phyloP scores from a whole-genome alignment of 176 grass and related monocot species.

The Carex littledalei region DNA sequence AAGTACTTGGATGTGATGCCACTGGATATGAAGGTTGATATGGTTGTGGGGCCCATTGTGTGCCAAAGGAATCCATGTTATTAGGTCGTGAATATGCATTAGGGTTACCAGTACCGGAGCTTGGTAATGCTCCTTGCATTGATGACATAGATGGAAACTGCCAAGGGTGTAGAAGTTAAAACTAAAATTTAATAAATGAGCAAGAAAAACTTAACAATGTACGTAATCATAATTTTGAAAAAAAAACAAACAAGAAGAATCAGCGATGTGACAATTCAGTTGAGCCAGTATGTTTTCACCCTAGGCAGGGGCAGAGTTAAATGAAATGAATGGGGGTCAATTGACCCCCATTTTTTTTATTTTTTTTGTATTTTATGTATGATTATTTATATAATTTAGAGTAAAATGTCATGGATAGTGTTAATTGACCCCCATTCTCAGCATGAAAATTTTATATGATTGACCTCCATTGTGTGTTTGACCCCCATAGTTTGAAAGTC shows the following conservation, averaged over 20 bases:
- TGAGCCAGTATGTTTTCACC: not conserved
- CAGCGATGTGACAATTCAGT: not conserved
- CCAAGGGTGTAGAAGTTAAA: not conserved
- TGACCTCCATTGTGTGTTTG: too few relatives aligned
- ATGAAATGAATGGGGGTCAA: too few relatives aligned
- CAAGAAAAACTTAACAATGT: not conserved
- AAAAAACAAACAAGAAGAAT: not conserved
- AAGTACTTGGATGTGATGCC: slow-evolving; percentile 30
- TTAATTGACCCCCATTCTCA: too few relatives aligned
- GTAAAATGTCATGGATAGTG: too few relatives aligned
- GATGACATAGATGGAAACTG: slow-evolving; percentile 55
- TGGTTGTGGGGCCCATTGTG: slow-evolving; percentile 25
- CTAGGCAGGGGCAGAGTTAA: too few relatives aligned
- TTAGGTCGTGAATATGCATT: slow-evolving; percentile 5
- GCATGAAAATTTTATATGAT: too few relatives aligned
- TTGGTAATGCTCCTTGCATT: slow-evolving; percentile 54
- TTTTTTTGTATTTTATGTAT: too few relatives aligned
- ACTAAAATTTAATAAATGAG: not conserved
- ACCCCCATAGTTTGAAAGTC: too few relatives aligned
- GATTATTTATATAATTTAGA: too few relatives aligned
- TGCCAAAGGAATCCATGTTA: slow-evolving; percentile 23
- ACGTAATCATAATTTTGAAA: not conserved
- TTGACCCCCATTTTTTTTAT: too few relatives aligned
- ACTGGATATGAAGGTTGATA: slow-evolving; percentile 18
- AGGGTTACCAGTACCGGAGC: not conserved